A percentile compares a stretch with the other conserved stretches of the same genome.
Conservation (phyloP, 1,139 yeast genomes). For the Pneumocystis carinii region DNA sequence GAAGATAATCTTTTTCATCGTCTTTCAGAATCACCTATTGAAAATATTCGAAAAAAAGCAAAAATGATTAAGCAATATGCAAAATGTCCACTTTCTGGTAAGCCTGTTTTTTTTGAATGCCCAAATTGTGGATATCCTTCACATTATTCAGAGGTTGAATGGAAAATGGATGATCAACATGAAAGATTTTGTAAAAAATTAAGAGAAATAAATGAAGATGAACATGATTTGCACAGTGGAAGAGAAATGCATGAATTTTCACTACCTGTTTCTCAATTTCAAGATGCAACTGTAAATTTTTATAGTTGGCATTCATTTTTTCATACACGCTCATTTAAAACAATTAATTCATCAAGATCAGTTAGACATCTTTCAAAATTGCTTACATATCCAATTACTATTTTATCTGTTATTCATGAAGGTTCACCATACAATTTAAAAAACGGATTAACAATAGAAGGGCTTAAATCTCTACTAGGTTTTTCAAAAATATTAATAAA, state of each 20-base stretch:
- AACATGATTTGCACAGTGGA: slow-evolving; percentile 88
- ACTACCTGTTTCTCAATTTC: slow-evolving; percentile 68
- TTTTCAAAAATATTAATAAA: slow-evolving; percentile 22
- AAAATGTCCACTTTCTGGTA: slow-evolving; percentile 75
- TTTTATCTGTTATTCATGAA: slow-evolving; percentile 69
- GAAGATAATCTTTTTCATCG: slow-evolving; percentile 54
- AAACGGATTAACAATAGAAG: slow-evolving; percentile 76
- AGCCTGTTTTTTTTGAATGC: slow-evolving; percentile 71
- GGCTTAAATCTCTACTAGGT: slow-evolving; percentile 53
- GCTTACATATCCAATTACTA: slow-evolving; percentile 81
- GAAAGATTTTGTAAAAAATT: slow-evolving; percentile 49
- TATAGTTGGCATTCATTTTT: slow-evolving; percentile 84
- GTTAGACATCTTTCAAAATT: slow-evolving; percentile 90
- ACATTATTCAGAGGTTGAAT: slow-evolving; percentile 77
- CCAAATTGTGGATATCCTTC: slow-evolving; percentile 94
- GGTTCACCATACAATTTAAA: slow-evolving; percentile 67
- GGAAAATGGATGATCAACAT: slow-evolving; percentile 66
- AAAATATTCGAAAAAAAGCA: slow-evolving; percentile 78
- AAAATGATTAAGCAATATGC: slow-evolving; percentile 80
- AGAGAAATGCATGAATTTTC: slow-evolving; percentile 79
- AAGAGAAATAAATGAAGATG: slow-evolving; percentile 78
- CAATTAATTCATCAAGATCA: slow-evolving; percentile 95
- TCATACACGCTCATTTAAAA: slow-evolving; percentile 81
- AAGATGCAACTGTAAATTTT: slow-evolving; percentile 64
- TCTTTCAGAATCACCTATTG: slow-evolving; percentile 88